phyloP scores from a whole-genome alignment of 2,329 filamentous ascomycete species.

The Phymatotrichopsis omnivora region DNA sequence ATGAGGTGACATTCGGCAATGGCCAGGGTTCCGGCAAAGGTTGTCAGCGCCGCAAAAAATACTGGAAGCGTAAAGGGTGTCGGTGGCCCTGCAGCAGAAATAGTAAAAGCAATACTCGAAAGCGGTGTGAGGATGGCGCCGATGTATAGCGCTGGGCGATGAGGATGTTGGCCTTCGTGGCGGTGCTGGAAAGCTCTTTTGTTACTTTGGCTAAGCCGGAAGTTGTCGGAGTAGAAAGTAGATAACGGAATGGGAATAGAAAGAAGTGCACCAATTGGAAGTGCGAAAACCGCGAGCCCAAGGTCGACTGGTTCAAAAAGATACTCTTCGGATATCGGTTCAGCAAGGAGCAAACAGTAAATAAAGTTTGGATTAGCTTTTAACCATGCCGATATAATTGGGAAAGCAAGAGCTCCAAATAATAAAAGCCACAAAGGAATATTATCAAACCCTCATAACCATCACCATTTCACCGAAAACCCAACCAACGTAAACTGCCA shows the following conservation, averaged over 20 bases:
- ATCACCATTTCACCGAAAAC: slow-evolving; percentile 68
- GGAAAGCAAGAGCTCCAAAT: neutral
- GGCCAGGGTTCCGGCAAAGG: slow-evolving; percentile 61
- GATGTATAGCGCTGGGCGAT: slow-evolving; percentile 54
- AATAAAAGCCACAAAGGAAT: slow-evolving; percentile 28
- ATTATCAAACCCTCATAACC: slow-evolving; percentile 59
- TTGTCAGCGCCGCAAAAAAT: slow-evolving; percentile 54
- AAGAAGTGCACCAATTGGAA: slow-evolving; percentile 58
- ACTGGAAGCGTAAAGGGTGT: slow-evolving; percentile 54
- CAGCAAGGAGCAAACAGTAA: slow-evolving; percentile 12
- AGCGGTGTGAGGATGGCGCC: slow-evolving; percentile 51
- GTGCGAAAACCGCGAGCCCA: slow-evolving; percentile 53
- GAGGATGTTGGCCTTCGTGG: slow-evolving; percentile 23
- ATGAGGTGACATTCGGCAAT: slow-evolving; percentile 66
- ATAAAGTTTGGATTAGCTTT: too few relatives aligned
- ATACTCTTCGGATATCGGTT: slow-evolving; percentile 57
- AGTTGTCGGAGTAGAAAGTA: slow-evolving; percentile 37
- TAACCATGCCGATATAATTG: too few relatives aligned
- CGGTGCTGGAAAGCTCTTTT: slow-evolving; percentile 10
- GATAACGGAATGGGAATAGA: slow-evolving; percentile 67
- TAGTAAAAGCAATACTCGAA: slow-evolving; percentile 55
- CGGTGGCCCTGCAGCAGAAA: slow-evolving; percentile 53
- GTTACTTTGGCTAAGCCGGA: slow-evolving; percentile 8
- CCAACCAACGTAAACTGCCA: slow-evolving; percentile 66
- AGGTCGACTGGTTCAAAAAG: slow-evolving; percentile 53